Evolutionary conservation across 2,329 filamentous ascomycete species (phyloP), one percentile per base, ranked within the genome.

Genomic region (Clonostachys byssicola): DNA sequence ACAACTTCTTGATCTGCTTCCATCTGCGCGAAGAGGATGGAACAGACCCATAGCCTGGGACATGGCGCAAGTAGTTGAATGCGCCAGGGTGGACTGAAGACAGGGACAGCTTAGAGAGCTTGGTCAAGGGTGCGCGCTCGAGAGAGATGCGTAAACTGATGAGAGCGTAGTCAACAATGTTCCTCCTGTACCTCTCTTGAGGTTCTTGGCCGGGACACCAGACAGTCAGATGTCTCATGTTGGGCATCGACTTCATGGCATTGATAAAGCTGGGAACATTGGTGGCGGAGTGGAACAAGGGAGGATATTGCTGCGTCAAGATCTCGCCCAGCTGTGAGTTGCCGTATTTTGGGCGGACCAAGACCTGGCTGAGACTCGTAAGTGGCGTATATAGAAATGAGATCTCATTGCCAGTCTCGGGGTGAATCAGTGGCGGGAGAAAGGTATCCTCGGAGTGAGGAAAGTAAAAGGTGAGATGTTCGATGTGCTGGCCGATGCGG

Each of bases 241-340:
- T 86, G 49, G 80, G 71, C 58, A 95, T 65, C 52, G 83, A 72
- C 35, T 77, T 78, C 60, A 95, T 74, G 43, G 88, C 88, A 52
- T 83, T 77, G 56, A 92, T 84, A 69, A 96, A 95, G 38, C 88
- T 88, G 6, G 88, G 81, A 7, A 95, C 86, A 60, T 96, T 94
- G 51, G 89, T 92, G 8, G 91, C 88, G 7, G 90, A 88, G 60
- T 96, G 91, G 68, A 95, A 95, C 4, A 95, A 71, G 6, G 91
- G 89, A 45, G 89, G 89, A 59, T 95, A 95, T 67, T 95, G 90
- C 61, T 89, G 83, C 13, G 89, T 88, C 51, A 95, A 75, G 49
- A 95, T 78, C 60, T 92, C 86, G 51, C 85, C 90, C 58, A 94
- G 81, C 58, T 89, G 87, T 56, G 80, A 77, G 62, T 85, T 88